Conservation (phyloP, 2,329 filamentous ascomycete species). For the Penicillium paneum region DNA sequence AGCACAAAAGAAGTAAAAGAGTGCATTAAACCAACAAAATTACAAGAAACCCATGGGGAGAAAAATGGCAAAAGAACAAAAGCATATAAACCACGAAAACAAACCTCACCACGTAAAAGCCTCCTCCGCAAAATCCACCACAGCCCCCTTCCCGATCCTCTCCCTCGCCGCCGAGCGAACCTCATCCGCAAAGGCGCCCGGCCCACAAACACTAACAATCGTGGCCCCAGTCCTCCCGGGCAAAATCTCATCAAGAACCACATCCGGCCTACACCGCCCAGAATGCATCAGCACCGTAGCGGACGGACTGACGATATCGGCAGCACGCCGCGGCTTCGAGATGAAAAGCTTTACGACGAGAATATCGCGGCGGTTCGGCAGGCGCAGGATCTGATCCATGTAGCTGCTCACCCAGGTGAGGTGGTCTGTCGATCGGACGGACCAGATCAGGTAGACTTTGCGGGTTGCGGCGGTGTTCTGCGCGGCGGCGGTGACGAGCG, state of each 20-base stretch:
- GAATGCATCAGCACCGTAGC: constrained; percentile 61
- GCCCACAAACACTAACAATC: constrained; percentile 61
- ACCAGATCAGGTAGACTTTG: constrained; percentile 62
- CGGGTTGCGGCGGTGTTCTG: constrained; percentile 56
- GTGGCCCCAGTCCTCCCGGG: constrained; percentile 56
- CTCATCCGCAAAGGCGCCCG: constrained; percentile 61
- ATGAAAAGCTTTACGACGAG: constrained; percentile 62
- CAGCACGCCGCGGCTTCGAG: constrained; percentile 55
- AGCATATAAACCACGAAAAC: neutral
- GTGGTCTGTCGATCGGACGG: constrained; percentile 58
- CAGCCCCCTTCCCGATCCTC: constrained; percentile 51
- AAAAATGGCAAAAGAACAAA: neutral
- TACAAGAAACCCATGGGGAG: neutral
- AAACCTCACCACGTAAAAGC: constrained; percentile 58
- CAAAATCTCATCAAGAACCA: constrained; percentile 58
- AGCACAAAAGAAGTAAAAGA: neutral
- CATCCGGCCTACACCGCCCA: constrained; percentile 55
- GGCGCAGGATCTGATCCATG: constrained; percentile 63
- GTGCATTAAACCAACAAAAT: neutral
- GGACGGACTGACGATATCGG: constrained; percentile 56
- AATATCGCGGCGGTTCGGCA: constrained; percentile 58
- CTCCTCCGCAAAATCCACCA: constrained; percentile 63
- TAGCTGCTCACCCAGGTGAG: constrained; percentile 63
- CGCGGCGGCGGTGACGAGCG: constrained; percentile 54
- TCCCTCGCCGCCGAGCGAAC: constrained; percentile 55